These are phyloP conservation scores for Scedosporium minutisporum DNA, from an alignment of 2,329 filamentous ascomycete species.

Conservation along the genomic window DNA sequence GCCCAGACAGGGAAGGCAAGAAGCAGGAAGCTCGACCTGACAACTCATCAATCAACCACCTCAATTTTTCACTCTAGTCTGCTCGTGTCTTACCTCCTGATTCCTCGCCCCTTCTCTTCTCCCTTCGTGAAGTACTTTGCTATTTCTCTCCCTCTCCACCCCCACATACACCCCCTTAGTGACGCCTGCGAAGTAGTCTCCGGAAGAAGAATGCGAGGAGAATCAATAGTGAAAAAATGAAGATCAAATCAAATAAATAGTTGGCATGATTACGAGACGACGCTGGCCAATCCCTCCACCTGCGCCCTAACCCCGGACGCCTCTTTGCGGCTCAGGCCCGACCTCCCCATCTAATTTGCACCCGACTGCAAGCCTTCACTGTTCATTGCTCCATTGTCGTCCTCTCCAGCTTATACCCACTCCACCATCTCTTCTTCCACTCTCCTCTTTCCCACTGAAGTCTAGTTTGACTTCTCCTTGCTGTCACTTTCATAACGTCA, in stretches of 20 bases:
- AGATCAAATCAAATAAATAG: not conserved
- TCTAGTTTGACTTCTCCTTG: not conserved
- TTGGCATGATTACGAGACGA: no score
- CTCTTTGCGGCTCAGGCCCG: not conserved
- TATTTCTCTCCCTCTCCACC: not conserved
- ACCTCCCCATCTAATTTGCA: not conserved
- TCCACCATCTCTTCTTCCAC: not conserved
- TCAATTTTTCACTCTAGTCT: not conserved
- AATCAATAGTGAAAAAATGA: not conserved
- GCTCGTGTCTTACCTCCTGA: not conserved
- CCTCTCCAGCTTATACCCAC: not conserved
- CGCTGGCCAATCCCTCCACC: not conserved
- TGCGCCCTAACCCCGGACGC: not conserved
- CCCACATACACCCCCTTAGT: not conserved
- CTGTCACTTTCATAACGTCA: not conserved
- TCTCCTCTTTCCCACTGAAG: not conserved
- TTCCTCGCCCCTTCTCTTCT: not conserved
- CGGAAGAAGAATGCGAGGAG: no score
- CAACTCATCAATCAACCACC: slow-evolving; percentile 1
- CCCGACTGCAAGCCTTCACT: not conserved
- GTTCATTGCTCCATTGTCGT: not conserved
- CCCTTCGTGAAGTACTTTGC: not conserved
- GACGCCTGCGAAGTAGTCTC: not conserved
- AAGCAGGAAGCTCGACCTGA: not conserved
- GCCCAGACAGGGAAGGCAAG: not conserved